Percentiles rank a stretch among this genome's conserved stretches.
phyloP scores from a whole-genome alignment of 495 filamentous ascomycete genomes.

The Aspergillus ellipticus region DNA sequence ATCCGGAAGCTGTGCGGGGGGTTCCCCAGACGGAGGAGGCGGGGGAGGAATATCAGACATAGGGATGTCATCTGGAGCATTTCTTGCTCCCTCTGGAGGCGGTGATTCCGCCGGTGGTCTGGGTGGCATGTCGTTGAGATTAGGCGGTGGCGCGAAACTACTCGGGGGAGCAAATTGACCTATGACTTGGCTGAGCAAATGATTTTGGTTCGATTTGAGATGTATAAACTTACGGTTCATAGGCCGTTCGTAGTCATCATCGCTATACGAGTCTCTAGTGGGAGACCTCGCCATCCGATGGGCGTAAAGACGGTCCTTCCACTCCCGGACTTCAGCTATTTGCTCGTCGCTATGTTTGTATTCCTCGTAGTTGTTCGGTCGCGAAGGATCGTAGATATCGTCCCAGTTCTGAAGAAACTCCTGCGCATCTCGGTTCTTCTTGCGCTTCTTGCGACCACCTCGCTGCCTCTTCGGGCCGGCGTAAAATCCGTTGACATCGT shows the following conservation, averaged over 20 bases:
- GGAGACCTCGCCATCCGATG: slow-evolving; percentile 56
- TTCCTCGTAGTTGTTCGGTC: slow-evolving; percentile 83
- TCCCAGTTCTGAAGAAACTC: slow-evolving; percentile 77
- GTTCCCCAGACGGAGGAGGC: slow-evolving; percentile 38
- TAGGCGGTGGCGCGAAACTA: slow-evolving; percentile 71
- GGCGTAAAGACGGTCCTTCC: slow-evolving; percentile 81
- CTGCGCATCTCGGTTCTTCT: slow-evolving; percentile 66
- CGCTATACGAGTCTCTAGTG: slow-evolving; percentile 56
- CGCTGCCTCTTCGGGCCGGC: slow-evolving; percentile 63
- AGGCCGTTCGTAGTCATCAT: slow-evolving; percentile 47
- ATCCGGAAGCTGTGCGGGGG: slow-evolving; percentile 37
- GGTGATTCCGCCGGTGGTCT: slow-evolving; percentile 46
- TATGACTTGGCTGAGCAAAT: slow-evolving; percentile 24
- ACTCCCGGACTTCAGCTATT: slow-evolving; percentile 73
- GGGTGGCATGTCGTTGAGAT: slow-evolving; percentile 37
- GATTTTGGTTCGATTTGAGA: not conserved
- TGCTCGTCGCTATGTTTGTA: slow-evolving; percentile 85
- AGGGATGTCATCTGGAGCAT: slow-evolving; percentile 4
- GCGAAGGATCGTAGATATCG: slow-evolving; percentile 82
- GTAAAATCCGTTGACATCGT: slow-evolving; percentile 65
- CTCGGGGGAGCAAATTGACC: slow-evolving; percentile 70
- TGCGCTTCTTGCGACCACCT: slow-evolving; percentile 82
- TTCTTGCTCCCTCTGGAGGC: slow-evolving; percentile 54
- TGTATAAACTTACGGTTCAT: slow-evolving; percentile 47
- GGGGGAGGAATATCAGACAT: slow-evolving; percentile 18